Percentiles rank a stretch among this genome's conserved stretches.
These are phyloP conservation scores for Sequoia sempervirens DNA, from an alignment of 75 land plant genomes.

Conservation along the genomic window DNA sequence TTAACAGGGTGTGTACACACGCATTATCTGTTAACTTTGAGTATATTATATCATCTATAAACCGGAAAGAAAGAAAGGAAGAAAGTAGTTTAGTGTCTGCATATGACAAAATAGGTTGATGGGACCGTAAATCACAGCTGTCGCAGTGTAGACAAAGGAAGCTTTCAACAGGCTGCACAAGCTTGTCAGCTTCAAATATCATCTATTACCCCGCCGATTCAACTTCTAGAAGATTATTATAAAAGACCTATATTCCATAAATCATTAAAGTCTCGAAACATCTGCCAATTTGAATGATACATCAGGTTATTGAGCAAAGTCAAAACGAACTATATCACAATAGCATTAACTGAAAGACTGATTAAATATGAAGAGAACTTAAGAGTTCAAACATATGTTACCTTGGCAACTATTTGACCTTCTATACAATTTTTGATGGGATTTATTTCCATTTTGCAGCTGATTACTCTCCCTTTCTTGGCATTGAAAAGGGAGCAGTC, in stretches of 20 bases:
- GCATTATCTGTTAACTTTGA: no score
- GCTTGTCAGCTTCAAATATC: neutral
- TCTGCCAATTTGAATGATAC: neutral
- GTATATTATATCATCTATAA: no score
- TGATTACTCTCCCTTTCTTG: constrained; percentile 89
- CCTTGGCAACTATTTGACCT: neutral
- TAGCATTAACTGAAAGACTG: neutral
- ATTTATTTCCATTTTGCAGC: constrained; percentile 31
- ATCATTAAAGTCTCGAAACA: neutral
- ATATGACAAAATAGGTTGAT: no score
- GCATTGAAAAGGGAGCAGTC: constrained; percentile 96
- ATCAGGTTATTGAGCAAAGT: neutral
- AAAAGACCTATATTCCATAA: neutral
- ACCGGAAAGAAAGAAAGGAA: no score
- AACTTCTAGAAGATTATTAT: neutral
- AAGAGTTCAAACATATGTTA: neutral
- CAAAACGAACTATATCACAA: neutral
- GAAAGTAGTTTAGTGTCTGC: neutral
- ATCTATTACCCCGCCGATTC: neutral
- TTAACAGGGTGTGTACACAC: neutral
- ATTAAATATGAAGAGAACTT: neutral
- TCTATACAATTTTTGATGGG: constrained; percentile 2
- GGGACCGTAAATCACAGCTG: no score
- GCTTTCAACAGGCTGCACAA: no score
- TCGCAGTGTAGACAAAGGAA: neutral